Percentiles rank a stretch among this genome's conserved stretches.
These are phyloP conservation scores for Apophysomyces ossiformis DNA, from an alignment of 371 early-diverging fungal species.

Conservation along the genomic window DNA sequence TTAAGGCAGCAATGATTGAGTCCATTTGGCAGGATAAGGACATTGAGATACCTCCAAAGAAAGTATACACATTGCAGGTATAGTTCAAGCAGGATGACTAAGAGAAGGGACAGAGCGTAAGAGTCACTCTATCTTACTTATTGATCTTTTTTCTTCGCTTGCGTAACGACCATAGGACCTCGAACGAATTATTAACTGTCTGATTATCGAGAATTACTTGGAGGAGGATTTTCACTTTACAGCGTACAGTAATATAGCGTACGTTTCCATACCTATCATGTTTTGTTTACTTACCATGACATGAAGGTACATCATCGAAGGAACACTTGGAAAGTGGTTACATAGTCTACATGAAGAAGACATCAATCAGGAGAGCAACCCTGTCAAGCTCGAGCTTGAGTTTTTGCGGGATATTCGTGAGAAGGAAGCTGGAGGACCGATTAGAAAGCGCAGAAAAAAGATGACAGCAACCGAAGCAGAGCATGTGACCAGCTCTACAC, in stretches of 20 bases:
- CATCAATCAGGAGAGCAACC: neutral
- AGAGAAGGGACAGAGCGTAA: neutral
- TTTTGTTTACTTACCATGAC: neutral
- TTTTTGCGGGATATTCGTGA: neutral
- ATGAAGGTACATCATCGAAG: conserved; percentile 25
- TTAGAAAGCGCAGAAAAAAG: neutral
- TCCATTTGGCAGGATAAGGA: conserved; percentile 30
- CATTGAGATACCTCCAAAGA: conserved; percentile 41
- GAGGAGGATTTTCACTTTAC: conserved; percentile 64
- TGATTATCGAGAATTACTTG: conserved; percentile 53
- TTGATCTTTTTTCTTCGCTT: neutral
- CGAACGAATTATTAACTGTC: conserved; percentile 57
- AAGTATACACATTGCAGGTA: conserved; percentile 35
- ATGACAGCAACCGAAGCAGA: neutral
- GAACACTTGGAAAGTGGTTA: conserved; percentile 4
- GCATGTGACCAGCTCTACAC: neutral
- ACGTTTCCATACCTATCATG: conserved; percentile 24
- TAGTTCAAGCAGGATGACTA: neutral
- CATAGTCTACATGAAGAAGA: neutral
- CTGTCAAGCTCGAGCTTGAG: neutral
- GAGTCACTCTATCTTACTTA: too few species aligned
- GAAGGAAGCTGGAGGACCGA: neutral
- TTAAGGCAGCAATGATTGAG: conserved; percentile 42
- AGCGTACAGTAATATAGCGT: conserved; percentile 59
- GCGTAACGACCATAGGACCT: conserved; percentile 33